Conservation (phyloP, 2,329 filamentous ascomycete genomes). For the Decorospora gaudefroyi region DNA sequence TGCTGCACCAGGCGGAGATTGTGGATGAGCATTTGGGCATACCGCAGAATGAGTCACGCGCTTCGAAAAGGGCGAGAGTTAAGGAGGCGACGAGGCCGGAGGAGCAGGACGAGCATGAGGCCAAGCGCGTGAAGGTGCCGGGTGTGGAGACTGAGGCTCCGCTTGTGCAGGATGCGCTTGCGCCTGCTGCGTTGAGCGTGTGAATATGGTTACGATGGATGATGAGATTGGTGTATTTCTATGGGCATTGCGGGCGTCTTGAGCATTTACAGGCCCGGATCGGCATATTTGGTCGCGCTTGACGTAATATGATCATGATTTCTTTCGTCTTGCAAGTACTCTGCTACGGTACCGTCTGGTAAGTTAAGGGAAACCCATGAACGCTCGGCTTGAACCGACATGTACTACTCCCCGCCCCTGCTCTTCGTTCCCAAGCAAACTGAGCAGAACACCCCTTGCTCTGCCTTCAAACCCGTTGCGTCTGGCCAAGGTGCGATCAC, state of each 20-base stretch:
- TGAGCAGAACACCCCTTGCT: no score
- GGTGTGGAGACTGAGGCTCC: slow-evolving; percentile 19
- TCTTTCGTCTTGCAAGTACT: no score
- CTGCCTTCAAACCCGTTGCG: no score
- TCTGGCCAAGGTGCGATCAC: no score
- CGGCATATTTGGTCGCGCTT: no score
- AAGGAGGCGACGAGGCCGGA: slow-evolving; percentile 27
- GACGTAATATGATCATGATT: no score
- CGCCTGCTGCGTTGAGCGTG: slow-evolving; percentile 27
- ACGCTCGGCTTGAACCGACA: no score
- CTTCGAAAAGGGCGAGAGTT: slow-evolving; percentile 52
- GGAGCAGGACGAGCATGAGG: slow-evolving; percentile 22
- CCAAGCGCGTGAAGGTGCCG: slow-evolving; percentile 37
- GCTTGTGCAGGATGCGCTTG: slow-evolving; percentile 25
- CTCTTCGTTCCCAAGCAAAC: no score
- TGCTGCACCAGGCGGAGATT: slow-evolving; percentile 66
- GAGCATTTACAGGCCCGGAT: slow-evolving; percentile 22
- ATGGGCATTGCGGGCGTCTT: slow-evolving; percentile 19
- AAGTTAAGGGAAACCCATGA: no score
- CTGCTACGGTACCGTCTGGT: no score
- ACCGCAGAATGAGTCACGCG: slow-evolving; percentile 56
- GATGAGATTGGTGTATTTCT: not conserved
- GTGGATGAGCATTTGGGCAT: slow-evolving; percentile 68
- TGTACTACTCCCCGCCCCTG: no score
- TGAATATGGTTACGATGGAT: slow-evolving; percentile 1